Conservation (phyloP, 2,329 filamentous ascomycete species). For the Ceratocystiopsis brevicomis region DNA sequence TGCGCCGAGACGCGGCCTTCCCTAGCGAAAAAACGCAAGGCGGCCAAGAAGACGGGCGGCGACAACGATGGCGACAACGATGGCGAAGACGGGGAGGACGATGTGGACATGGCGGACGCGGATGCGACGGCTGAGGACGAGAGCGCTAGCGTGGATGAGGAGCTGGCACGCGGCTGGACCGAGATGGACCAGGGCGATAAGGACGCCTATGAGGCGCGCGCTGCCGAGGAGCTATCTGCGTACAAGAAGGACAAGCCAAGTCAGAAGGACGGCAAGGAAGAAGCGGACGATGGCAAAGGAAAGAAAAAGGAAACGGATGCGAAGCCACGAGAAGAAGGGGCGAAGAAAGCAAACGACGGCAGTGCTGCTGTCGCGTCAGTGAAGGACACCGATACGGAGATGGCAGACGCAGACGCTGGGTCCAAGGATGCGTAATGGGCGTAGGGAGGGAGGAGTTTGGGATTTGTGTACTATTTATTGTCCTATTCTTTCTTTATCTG, state of each 20-base stretch:
- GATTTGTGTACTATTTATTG: too few relatives aligned
- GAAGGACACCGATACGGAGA: constrained; percentile 29
- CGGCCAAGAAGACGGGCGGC: constrained; percentile 12
- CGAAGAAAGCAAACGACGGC: neutral
- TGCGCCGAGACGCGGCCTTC: constrained; percentile 28
- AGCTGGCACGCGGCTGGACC: constrained; percentile 36
- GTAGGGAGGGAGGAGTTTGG: too few relatives aligned
- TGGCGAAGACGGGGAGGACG: constrained; percentile 4
- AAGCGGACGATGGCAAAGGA: constrained; percentile 1
- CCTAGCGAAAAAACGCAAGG: constrained; percentile 23
- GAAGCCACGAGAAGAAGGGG: neutral
- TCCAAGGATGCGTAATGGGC: constrained; percentile 7
- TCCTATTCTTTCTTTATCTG: too few relatives aligned
- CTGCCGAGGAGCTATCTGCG: constrained; percentile 20
- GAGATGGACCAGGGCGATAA: constrained; percentile 29
- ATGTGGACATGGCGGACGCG: constrained; percentile 21
- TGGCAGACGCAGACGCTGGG: constrained; percentile 26
- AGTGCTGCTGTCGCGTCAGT: constrained; percentile 5
- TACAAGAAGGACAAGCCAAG: constrained; percentile 23
- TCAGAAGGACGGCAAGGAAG: constrained; percentile 4
- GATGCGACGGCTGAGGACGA: constrained; percentile 9
- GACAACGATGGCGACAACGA: constrained; percentile 5
- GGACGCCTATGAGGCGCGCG: constrained; percentile 28
- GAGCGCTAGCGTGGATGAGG: constrained; percentile 26
- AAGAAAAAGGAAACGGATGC: constrained; percentile 2